These are phyloP conservation scores for Nemania serpens DNA, from an alignment of 2,329 filamentous ascomycete genomes.

Conservation along the genomic window DNA sequence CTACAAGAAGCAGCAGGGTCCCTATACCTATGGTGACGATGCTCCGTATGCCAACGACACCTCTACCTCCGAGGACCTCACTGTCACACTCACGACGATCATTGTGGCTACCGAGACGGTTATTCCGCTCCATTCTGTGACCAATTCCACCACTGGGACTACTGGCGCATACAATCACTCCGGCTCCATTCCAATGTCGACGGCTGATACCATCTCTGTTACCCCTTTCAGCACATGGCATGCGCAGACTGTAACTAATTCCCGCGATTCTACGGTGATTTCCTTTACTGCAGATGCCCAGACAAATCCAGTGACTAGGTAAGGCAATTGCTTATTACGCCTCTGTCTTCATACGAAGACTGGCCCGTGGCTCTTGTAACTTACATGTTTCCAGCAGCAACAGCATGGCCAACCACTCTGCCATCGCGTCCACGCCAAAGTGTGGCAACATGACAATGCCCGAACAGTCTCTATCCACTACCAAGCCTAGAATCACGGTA, in stretches of 20 bases:
- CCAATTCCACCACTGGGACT: slow-evolving; percentile 2
- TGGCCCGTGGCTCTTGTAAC: neutral
- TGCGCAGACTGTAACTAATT: slow-evolving; percentile 6
- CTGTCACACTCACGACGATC: slow-evolving; percentile 12
- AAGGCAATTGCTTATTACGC: neutral
- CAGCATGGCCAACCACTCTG: neutral
- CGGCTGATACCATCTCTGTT: neutral
- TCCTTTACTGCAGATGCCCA: slow-evolving; percentile 12
- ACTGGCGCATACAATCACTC: neutral
- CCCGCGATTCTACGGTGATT: neutral
- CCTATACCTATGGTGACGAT: slow-evolving; percentile 16
- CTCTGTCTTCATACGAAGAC: neutral
- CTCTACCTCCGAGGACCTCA: slow-evolving; percentile 1
- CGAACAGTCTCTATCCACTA: slow-evolving; percentile 3
- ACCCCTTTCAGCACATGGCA: slow-evolving; percentile 3
- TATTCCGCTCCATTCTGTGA: neutral
- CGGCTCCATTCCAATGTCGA: neutral
- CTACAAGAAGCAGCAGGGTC: slow-evolving; percentile 6
- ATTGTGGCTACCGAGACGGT: slow-evolving; percentile 14
- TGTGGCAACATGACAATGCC: neutral
- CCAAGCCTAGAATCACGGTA: slow-evolving; percentile 7
- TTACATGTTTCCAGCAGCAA: slow-evolving; percentile 5
- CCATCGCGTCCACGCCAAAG: neutral
- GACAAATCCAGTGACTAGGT: slow-evolving; percentile 15
- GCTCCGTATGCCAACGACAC: slow-evolving; percentile 9